Evolutionary conservation across 139 green algal species (phyloP).

Genomic region (Chlorella vulgaris): DNA sequence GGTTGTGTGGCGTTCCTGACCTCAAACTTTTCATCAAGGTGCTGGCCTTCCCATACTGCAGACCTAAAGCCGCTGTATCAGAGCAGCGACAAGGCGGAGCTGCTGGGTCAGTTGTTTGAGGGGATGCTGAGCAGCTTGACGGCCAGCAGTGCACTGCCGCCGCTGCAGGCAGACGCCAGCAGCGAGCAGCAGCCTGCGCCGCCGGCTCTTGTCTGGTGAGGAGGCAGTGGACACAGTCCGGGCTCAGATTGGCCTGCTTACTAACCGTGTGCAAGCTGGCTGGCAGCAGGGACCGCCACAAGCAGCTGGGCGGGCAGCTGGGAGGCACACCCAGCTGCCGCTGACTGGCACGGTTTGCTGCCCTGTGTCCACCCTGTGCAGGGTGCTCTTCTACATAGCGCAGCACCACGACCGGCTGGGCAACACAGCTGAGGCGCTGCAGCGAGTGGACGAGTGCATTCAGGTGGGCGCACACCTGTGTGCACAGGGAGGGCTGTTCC

Average conservation of each 20-base stretch:
- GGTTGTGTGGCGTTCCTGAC: too few species aligned
- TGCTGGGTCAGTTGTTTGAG: conserved; percentile 47
- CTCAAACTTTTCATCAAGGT: too few species aligned
- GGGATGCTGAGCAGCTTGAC: conserved; percentile 28
- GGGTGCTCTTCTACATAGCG: conserved; percentile 80
- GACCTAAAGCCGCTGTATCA: conserved; percentile 88
- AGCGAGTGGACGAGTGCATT: conserved; percentile 65
- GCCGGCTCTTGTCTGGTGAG: conserved; percentile 60
- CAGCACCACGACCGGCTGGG: conserved; percentile 82
- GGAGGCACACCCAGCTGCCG: too few species aligned
- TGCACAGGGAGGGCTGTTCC: too few species aligned
- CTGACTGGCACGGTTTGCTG: too few species aligned
- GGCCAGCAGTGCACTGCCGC: conserved; percentile 25
- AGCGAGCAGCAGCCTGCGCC: conserved; percentile 17
- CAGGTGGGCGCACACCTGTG: conserved; percentile 25
- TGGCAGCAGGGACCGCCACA: too few species aligned
- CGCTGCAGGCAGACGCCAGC: not conserved
- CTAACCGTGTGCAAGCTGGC: too few species aligned
- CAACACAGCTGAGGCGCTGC: conserved; percentile 69
- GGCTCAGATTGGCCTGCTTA: too few species aligned
- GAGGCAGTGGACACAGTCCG: not conserved
- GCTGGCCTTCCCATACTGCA: not conserved
- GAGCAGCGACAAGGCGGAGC: conserved; percentile 35
- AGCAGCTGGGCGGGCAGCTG: too few species aligned
- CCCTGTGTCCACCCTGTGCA: too few species aligned